A percentile compares a stretch with the other conserved stretches of the same genome.
phyloP scores from a whole-genome alignment of 2,329 filamentous ascomycete genomes.

The Fusarium sp. region DNA sequence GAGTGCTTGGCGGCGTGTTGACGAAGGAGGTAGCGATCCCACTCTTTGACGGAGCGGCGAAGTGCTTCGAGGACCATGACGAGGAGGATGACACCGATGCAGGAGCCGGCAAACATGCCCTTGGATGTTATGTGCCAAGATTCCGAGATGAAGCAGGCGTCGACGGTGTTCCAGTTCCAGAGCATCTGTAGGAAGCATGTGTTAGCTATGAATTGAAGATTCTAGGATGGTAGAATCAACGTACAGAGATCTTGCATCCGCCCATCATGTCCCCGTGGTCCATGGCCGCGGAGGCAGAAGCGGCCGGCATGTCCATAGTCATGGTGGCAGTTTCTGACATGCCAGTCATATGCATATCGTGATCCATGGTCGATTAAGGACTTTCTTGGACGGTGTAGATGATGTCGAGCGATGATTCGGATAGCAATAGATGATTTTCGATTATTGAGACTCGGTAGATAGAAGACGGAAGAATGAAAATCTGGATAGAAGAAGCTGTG shows the following conservation, averaged over 20 bases:
- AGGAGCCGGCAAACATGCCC: slow-evolving; percentile 82
- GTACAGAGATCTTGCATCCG: slow-evolving; percentile 56
- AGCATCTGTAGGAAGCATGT: slow-evolving; percentile 69
- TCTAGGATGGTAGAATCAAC: slow-evolving; percentile 4
- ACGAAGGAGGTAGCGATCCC: slow-evolving; percentile 73
- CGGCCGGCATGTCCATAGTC: slow-evolving; percentile 40
- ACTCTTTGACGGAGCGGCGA: slow-evolving; percentile 77
- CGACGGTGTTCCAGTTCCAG: slow-evolving; percentile 82
- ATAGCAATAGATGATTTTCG: background rate
- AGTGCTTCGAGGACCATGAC: slow-evolving; percentile 79
- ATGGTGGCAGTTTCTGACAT: slow-evolving; percentile 23
- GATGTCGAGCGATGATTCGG: background rate
- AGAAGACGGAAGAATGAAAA: background rate
- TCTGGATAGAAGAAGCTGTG: no score
- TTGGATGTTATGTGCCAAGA: slow-evolving; percentile 77
- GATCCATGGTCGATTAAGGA: slow-evolving; percentile 3
- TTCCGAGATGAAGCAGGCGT: slow-evolving; percentile 75
- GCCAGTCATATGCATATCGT: slow-evolving; percentile 32
- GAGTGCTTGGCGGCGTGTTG: slow-evolving; percentile 58
- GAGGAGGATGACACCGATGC: slow-evolving; percentile 81
- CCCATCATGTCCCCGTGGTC: slow-evolving; percentile 24
- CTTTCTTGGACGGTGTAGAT: background rate
- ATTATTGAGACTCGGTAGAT: background rate
- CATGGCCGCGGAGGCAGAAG: slow-evolving; percentile 37
- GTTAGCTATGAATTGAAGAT: background rate